These are phyloP conservation scores for Termitomyces sp. DNA, from an alignment of 768 basidiomycete genomes.

Conservation along the genomic window DNA sequence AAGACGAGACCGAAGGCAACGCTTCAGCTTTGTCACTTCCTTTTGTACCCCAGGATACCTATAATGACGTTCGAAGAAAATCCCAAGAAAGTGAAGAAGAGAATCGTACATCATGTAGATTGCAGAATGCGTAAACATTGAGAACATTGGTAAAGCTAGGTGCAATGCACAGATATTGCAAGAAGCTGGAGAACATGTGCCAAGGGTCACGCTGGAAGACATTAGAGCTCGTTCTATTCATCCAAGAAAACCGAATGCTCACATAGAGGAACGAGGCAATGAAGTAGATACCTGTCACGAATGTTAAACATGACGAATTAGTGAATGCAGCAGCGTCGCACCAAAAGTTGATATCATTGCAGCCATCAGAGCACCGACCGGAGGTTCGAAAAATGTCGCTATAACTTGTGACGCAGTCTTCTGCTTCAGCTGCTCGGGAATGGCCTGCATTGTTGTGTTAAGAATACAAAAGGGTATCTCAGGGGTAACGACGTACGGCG, in stretches of 20 bases:
- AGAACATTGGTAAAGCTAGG: conserved; percentile 94
- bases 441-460: conserved; percentile 35
- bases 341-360: conserved; percentile 90
- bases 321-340: conserved; percentile 23
- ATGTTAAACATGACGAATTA: background rate
- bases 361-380: conserved; percentile 79
- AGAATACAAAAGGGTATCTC: background rate
- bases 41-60: conserved; percentile 95
- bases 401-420: conserved; percentile 53
- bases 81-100: conserved; percentile 1
- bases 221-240: background rate
- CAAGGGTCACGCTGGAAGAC: conserved; percentile 81
- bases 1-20: conserved; percentile 85
- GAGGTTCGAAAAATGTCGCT: conserved; percentile 64
- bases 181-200: conserved; percentile 96
- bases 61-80: conserved; percentile 6
- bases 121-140: conserved; percentile 97
- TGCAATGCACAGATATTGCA: conserved; percentile 87
- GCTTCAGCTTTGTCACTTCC: conserved; percentile 93
- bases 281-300: conserved; percentile 67
- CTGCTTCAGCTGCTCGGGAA: conserved; percentile 49
- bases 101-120: conserved; percentile 77
- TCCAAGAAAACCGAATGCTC: conserved; percentile 28
- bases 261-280: conserved; percentile 84
- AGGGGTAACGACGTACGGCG: conserved; percentile 40